These are phyloP conservation scores for Monoraphidium neglectum DNA, from an alignment of 139 green algal genomes.

Conservation along the genomic window DNA sequence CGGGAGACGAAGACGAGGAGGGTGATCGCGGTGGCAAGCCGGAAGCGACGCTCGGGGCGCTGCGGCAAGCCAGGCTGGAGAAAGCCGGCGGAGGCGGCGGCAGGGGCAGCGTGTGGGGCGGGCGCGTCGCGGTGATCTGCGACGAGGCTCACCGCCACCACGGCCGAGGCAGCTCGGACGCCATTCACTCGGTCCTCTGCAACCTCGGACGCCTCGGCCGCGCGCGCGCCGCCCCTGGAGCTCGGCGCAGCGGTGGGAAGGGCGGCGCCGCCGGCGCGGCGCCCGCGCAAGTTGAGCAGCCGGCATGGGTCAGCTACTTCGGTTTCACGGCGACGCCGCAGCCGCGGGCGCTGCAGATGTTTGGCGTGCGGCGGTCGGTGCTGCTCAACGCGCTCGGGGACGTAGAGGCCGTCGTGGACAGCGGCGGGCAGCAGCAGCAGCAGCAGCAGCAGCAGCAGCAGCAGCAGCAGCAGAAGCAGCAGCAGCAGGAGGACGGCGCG, in stretches of 20 bases:
- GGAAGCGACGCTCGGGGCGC: too few species aligned
- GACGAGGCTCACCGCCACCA: constrained; percentile 54
- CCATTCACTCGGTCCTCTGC: constrained; percentile 31
- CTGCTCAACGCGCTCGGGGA: constrained; percentile 17
- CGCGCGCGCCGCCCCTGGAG: too few species aligned
- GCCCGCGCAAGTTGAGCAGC: constrained; percentile 21
- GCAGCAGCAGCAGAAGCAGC: background rate
- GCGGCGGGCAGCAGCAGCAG: background rate
- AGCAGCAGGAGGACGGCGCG: background rate
- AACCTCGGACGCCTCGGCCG: background rate
- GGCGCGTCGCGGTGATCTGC: constrained; percentile 41
- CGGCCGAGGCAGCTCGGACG: constrained; percentile 33
- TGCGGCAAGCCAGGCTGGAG: too few species aligned
- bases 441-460: background rate
- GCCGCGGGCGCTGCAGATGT: constrained; percentile 43
- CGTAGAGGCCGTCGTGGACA: background rate
- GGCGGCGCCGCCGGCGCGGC: constrained; percentile 9
- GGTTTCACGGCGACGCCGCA: constrained; percentile 45
- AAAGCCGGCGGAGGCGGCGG: background rate
- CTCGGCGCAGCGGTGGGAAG: background rate
- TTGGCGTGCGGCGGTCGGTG: constrained; percentile 32
- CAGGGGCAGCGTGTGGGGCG: background rate
- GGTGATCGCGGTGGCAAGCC: too few species aligned
- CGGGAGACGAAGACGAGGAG: too few species aligned
- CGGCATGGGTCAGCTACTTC: constrained; percentile 37